A percentile compares a stretch with the other conserved stretches of the same genome.
These are phyloP conservation scores for Arthrobotrys entomopaga DNA, from an alignment of 2,329 filamentous ascomycete genomes.

Conservation along the genomic window DNA sequence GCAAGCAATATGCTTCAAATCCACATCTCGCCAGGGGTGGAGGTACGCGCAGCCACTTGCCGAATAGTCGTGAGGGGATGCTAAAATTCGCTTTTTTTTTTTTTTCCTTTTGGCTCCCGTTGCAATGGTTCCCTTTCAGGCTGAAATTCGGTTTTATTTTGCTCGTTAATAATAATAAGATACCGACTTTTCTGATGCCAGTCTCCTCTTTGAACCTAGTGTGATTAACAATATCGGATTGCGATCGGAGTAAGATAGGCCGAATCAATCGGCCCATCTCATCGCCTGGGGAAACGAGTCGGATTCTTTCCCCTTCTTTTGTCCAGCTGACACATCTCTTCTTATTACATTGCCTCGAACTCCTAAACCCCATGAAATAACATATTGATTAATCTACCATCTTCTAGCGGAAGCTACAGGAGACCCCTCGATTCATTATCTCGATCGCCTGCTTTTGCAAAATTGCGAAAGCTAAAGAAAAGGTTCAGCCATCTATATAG, in stretches of 20 bases:
- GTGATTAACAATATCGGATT: constrained; percentile 13
- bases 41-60: constrained; percentile 20
- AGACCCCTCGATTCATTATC: constrained; percentile 13
- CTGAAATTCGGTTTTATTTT: constrained; percentile 48
- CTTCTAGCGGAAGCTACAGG: constrained; percentile 38
- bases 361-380: background rate
- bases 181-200: constrained; percentile 34
- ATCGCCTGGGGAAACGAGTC: constrained; percentile 33
- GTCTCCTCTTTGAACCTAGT: constrained; percentile 37
- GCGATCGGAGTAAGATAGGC: constrained; percentile 45
- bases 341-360: background rate
- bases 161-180: constrained; percentile 8
- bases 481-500: constrained; percentile 6
- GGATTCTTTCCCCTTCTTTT: background rate
- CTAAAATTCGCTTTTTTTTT: no score
- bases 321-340: constrained; percentile 52
- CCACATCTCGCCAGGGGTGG: constrained; percentile 9
- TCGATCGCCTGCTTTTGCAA: no score
- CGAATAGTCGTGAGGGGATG: background rate
- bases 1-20: constrained; percentile 28
- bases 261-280: constrained; percentile 41
- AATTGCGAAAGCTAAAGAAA: no score
- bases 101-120: constrained; percentile 47
- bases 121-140: constrained; percentile 53
- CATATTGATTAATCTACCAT: constrained; percentile 27